Conservation (phyloP, 2,329 filamentous ascomycete genomes). For the Fusarium sp. region DNA sequence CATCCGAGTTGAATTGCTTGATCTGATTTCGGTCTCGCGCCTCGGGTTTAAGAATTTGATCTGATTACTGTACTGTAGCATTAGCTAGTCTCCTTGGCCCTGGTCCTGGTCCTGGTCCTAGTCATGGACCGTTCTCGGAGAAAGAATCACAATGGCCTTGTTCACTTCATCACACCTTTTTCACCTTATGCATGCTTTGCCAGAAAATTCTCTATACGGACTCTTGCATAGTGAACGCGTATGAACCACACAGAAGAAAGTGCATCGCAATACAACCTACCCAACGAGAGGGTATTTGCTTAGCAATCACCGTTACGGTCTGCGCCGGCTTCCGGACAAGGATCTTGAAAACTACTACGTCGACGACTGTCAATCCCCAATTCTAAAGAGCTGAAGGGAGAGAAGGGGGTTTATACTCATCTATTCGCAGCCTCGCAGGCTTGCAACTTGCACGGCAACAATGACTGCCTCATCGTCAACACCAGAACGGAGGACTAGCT, state of each 20-base stretch:
- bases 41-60: conserved; percentile 14
- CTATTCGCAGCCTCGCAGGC: not conserved
- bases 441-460: conserved; percentile 7
- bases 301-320: conserved; percentile 37
- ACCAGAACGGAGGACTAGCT: conserved; percentile 44
- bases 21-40: conserved; percentile 24
- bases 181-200: conserved; percentile 4
- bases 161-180: conserved; percentile 9
- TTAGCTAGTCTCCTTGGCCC: not conserved
- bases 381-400: not conserved
- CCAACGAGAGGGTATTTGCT: conserved; percentile 14
- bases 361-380: conserved; percentile 15
- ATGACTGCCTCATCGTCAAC: conserved; percentile 29
- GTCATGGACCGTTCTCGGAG: conserved; percentile 36
- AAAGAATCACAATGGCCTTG: conserved; percentile 2
- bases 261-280: not conserved
- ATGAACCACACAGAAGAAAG: not conserved
- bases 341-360: conserved; percentile 20
- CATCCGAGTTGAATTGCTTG: conserved; percentile 22
- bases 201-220: not conserved
- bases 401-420: not conserved
- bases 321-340: conserved; percentile 36
- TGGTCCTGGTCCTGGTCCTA: conserved; percentile 2
- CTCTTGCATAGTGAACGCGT: conserved; percentile 2
- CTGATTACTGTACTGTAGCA: conserved; percentile 1